Conservation (phyloP, 129 eudicot species). For the Flaveria ramosissima region DNA sequence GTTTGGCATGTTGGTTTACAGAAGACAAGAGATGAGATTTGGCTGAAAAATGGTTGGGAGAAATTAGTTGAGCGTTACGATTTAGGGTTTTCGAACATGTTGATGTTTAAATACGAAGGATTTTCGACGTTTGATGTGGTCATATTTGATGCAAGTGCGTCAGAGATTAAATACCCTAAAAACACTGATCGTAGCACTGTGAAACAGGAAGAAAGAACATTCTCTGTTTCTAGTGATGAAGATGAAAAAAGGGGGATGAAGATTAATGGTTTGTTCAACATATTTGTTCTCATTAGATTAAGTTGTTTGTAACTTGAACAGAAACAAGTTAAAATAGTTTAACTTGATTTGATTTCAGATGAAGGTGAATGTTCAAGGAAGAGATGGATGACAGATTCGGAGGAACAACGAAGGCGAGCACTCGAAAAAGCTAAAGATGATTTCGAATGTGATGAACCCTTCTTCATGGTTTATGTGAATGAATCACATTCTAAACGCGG, state of each 20-base stretch:
- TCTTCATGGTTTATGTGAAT: slow-evolving; percentile 20
- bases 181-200: background rate
- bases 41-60: slow-evolving; percentile 35
- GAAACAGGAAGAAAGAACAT: background rate
- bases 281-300: background rate
- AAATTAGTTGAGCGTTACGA: slow-evolving; percentile 27
- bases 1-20: slow-evolving; percentile 28
- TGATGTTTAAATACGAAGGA: slow-evolving; percentile 34
- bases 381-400: background rate
- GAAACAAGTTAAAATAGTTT: background rate
- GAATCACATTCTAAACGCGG: background rate
- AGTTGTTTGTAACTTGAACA: no score
- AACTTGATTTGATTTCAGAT: slow-evolving; percentile 16
- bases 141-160: slow-evolving; percentile 24
- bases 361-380: slow-evolving; percentile 35
- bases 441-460: slow-evolving; percentile 29
- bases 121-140: slow-evolving; percentile 32
- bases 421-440: slow-evolving; percentile 21
- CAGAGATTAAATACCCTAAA: slow-evolving; percentile 28
- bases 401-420: slow-evolving; percentile 1
- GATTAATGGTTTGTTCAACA: slow-evolving; percentile 17
- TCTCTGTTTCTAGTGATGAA: background rate
- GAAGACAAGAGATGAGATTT: slow-evolving; percentile 25
- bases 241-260: slow-evolving; percentile 13
- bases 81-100: slow-evolving; percentile 14